phyloP scores from a whole-genome alignment of 176 grass and related monocot species.

The Hsuehochloa calcarea region DNA sequence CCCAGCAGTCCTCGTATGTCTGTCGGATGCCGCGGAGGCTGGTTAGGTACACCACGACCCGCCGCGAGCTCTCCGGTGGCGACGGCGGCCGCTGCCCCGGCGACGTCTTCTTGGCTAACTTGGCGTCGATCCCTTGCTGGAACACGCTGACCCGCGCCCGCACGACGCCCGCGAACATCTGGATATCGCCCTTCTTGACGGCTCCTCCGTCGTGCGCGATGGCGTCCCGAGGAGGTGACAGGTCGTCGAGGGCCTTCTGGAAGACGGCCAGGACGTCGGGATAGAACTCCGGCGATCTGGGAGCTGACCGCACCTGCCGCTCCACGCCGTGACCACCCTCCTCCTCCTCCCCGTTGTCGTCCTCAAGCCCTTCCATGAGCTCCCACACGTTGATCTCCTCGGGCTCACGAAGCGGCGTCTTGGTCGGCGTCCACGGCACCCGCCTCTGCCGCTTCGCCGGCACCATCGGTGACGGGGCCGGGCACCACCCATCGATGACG shows the following conservation, averaged over 20 bases:
- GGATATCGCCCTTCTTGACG: constrained; percentile 25
- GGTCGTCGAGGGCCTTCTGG: constrained; percentile 40
- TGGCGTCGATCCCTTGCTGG: constrained; percentile 65
- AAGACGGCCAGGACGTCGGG: constrained; percentile 47
- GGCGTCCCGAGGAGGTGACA: neutral
- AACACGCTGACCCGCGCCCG: constrained; percentile 46
- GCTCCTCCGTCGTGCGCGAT: neutral
- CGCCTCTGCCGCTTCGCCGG: constrained; percentile 36
- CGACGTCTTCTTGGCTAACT: neutral
- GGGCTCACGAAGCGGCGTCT: constrained; percentile 61
- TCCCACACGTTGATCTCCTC: constrained; percentile 97
- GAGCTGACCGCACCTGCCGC: neutral
- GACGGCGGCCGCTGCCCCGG: neutral
- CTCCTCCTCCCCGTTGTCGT: constrained; percentile 20
- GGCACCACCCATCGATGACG: neutral
- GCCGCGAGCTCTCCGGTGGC: constrained; percentile 49
- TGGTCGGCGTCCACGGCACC: constrained; percentile 63
- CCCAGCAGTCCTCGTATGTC: constrained; percentile 77
- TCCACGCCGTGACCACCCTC: neutral
- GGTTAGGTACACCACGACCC: constrained; percentile 74
- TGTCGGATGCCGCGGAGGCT: constrained; percentile 80
- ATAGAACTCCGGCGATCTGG: constrained; percentile 46
- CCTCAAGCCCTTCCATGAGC: constrained; percentile 84
- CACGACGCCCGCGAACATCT: constrained; percentile 61
- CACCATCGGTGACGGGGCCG: neutral